These are phyloP conservation scores for Trichoderma sp. DNA, from an alignment of 2,329 filamentous ascomycete genomes.

Conservation along the genomic window DNA sequence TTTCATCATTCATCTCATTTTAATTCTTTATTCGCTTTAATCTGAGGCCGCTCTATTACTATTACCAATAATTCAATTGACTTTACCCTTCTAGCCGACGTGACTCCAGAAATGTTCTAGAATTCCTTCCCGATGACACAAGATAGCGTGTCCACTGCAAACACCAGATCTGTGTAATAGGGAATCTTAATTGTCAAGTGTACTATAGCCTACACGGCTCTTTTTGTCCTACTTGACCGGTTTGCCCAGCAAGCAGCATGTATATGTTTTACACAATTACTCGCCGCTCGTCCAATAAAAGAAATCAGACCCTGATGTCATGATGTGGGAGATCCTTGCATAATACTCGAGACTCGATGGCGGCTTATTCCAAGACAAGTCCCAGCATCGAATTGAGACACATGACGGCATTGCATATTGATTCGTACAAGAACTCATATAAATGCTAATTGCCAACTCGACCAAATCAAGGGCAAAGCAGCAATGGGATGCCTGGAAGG, in stretches of 20 bases:
- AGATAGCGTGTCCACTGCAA: not conserved
- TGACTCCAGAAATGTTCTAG: no score
- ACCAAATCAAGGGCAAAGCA: not conserved
- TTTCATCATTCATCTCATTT: no score
- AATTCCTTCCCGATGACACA: no score
- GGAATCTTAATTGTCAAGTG: no score
- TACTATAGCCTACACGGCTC: not conserved
- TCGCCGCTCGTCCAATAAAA: not conserved
- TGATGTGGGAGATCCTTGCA: not conserved
- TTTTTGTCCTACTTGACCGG: not conserved
- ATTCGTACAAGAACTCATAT: no score
- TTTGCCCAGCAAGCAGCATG: not conserved
- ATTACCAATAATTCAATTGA: no score
- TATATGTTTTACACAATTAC: not conserved
- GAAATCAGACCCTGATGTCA: not conserved
- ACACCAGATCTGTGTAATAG: not conserved
- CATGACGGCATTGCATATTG: not conserved
- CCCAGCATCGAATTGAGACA: no score
- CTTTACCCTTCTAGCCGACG: no score
- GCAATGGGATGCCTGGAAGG: not conserved
- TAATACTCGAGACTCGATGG: not conserved
- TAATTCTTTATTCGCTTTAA: no score
- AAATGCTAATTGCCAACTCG: not conserved
- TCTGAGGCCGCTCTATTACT: no score
- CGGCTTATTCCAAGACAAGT: not conserved